These are phyloP conservation scores for Phoenix dactylifera DNA, from an alignment of 176 grass and related monocot genomes.

Conservation along the genomic window DNA sequence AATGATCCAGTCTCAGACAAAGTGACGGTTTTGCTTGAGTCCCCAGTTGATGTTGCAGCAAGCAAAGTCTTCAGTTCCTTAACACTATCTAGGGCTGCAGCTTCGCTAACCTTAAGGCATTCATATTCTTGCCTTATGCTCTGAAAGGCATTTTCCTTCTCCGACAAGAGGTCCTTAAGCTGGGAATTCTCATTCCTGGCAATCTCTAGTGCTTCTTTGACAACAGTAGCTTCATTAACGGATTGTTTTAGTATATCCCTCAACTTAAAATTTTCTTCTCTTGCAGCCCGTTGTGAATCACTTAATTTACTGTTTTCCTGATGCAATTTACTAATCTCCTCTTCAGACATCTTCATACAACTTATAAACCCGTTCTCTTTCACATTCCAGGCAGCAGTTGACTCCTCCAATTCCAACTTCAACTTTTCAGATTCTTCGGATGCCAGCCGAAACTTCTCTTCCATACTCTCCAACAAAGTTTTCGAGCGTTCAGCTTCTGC, in stretches of 20 bases:
- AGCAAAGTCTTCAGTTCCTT: constrained; percentile 63
- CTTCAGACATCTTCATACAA: constrained; percentile 64
- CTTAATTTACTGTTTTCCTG: constrained; percentile 62
- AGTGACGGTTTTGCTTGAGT: constrained; percentile 25
- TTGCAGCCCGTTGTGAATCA: constrained; percentile 57
- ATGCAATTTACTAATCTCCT: constrained; percentile 40
- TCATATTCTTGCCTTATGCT: constrained; percentile 71
- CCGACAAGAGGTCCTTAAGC: constrained; percentile 53
- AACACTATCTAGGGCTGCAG: constrained; percentile 52
- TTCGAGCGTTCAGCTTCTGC: constrained; percentile 36
- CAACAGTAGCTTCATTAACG: constrained; percentile 50
- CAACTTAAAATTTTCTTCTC: constrained; percentile 61
- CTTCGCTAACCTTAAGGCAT: constrained; percentile 74
- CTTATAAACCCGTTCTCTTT: constrained; percentile 60
- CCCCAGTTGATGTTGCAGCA: constrained; percentile 48
- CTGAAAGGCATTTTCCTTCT: constrained; percentile 57
- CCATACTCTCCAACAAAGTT: constrained; percentile 17
- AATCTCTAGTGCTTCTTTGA: constrained; percentile 64
- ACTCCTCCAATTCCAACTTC: constrained; percentile 42
- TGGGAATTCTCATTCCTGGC: constrained; percentile 57
- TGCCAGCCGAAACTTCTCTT: constrained; percentile 34
- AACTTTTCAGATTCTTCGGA: constrained; percentile 37
- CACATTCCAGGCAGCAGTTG: constrained; percentile 36
- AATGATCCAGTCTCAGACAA: not conserved
- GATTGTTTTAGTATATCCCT: constrained; percentile 86